These are phyloP conservation scores for Thielaviopsis punctulata DNA, from an alignment of 2,329 filamentous ascomycete genomes.

Conservation along the genomic window DNA sequence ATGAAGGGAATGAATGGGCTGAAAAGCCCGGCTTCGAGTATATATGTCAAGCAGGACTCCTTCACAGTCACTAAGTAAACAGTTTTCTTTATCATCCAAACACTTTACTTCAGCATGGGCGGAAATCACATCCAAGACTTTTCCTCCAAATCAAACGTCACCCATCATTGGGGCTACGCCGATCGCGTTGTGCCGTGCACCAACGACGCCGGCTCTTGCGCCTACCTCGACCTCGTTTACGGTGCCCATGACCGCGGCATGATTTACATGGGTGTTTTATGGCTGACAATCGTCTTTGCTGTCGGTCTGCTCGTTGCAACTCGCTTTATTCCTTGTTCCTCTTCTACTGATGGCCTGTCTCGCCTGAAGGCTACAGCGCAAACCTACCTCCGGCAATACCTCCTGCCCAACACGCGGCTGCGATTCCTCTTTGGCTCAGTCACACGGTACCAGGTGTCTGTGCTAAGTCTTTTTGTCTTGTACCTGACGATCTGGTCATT, in stretches of 20 bases:
- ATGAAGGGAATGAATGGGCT: no score
- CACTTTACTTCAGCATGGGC: conserved; percentile 11
- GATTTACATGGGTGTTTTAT: conserved; percentile 33
- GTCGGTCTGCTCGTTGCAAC: conserved; percentile 24
- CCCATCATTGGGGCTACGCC: conserved; percentile 31
- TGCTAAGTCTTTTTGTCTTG: conserved; percentile 36
- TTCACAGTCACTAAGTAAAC: not conserved
- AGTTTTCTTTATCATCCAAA: conserved; percentile 1
- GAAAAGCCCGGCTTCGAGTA: not conserved
- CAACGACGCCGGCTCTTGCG: conserved; percentile 30
- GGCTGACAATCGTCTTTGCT: conserved; percentile 28
- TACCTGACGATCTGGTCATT: conserved; percentile 56
- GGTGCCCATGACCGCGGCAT: conserved; percentile 31
- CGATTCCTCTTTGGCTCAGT: conserved; percentile 44
- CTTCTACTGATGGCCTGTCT: not conserved
- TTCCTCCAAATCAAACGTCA: conserved; percentile 19
- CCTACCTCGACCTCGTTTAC: conserved; percentile 35
- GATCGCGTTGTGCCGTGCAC: conserved; percentile 28
- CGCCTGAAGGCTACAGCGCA: conserved; percentile 9
- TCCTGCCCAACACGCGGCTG: conserved; percentile 43
- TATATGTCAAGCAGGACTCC: not conserved
- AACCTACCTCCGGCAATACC: conserved; percentile 25
- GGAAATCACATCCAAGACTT: conserved; percentile 26
- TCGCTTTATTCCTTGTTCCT: not conserved
- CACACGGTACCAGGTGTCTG: conserved; percentile 48